Evolutionary conservation across 495 filamentous ascomycete genomes (phyloP), one percentile per base, ranked within the genome.

Genomic region (Hypoxylon intermedium): DNA sequence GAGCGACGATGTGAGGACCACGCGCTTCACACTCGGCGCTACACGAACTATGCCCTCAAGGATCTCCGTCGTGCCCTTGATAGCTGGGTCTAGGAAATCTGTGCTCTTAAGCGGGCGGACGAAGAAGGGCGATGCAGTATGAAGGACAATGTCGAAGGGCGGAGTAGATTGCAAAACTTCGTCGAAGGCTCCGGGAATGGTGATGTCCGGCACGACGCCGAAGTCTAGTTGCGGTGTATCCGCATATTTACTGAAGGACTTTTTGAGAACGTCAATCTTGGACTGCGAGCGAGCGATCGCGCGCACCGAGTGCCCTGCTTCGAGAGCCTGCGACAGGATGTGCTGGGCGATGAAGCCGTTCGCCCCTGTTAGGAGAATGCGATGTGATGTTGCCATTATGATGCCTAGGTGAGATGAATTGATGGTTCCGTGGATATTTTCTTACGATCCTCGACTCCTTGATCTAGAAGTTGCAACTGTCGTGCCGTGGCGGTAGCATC

Each of bases 291-390:
- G 80, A 16, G 75, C 75, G 1, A 76, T 75, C 20, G 75, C 77
- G 9, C 78, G 72, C 24, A 83, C 79, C 15, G 66, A 72, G 64
- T 76, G 76, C 5, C 77, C 79, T 6, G 65, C 60, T 51, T 81
- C 75, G 11, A 88, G 70, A 51, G 87, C 72, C 31, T 82, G 75
- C 41, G 76, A 74, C 15, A 86, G 73, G 16, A 86, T 63, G 61
- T 85, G 83, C 34, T 83, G 77, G 16, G 79, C 85, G 40, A 87
- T 62, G 65, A 80, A 87, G 7, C 85, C 85, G 45, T 82, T 85
- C 9, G 77, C 84, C 58, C 85, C 85, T 6, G 85, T 87, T 41
- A 87, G 53, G n/a, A 86, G 76, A 40, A 87, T 67, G 20, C 66
- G 46, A 31, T 56, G 54, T 15, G 40, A 53, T 19, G 37, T 47